phyloP scores from a whole-genome alignment of 768 basidiomycete genomes.

The Mycena floridula region DNA sequence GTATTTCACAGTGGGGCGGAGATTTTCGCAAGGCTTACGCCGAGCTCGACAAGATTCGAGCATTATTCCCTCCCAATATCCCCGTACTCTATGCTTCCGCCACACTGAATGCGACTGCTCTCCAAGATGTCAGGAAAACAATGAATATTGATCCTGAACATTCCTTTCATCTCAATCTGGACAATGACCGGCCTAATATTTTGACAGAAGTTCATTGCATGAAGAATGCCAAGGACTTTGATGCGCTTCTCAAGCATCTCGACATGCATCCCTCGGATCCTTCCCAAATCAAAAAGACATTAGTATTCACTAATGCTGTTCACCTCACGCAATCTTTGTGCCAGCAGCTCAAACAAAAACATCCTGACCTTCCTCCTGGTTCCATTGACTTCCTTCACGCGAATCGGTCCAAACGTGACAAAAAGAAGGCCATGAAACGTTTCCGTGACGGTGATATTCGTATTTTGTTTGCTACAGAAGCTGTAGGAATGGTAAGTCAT shows the following conservation, averaged over 20 bases:
- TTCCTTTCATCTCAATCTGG: conserved; percentile 29
- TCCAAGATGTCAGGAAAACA: conserved; percentile 17
- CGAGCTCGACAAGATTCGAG: conserved; percentile 12
- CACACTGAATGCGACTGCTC: conserved; percentile 10
- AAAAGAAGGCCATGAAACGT: conserved; percentile 9
- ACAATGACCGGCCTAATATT: conserved; percentile 32
- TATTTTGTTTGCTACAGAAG: conserved; percentile 21
- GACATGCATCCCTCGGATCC: not conserved
- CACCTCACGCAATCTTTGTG: not conserved
- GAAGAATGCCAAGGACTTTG: conserved; percentile 15
- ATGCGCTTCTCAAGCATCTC: conserved; percentile 13
- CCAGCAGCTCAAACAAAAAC: not conserved
- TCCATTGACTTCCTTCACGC: conserved; percentile 2
- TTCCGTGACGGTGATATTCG: conserved; percentile 16
- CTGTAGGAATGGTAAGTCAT: conserved; percentile 22
- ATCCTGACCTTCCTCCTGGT: not conserved
- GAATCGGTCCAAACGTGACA: conserved; percentile 2
- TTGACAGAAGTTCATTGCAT: conserved; percentile 16
- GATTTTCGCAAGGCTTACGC: conserved; percentile 15
- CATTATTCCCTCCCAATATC: conserved; percentile 8
- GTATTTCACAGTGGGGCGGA: conserved; percentile 19
- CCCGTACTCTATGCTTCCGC: conserved; percentile 17
- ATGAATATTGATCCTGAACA: conserved; percentile 16
- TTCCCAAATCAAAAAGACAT: conserved; percentile 5
- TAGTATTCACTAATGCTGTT: conserved; percentile 2